These are phyloP conservation scores for Kitagawia praeruptora DNA, from an alignment of 129 eudicot genomes.

Conservation along the genomic window DNA sequence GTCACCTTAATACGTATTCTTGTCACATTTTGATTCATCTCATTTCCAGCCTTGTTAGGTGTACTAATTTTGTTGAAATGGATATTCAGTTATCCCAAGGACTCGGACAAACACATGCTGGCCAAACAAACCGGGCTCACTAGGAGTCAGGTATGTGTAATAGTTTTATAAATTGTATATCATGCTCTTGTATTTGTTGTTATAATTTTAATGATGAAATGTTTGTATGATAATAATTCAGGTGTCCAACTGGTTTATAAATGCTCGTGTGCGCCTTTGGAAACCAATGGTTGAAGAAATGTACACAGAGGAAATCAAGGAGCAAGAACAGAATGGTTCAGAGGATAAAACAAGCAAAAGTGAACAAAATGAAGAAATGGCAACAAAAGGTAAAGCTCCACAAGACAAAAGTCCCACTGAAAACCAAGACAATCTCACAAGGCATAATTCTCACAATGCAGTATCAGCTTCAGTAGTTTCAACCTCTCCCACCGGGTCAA, in stretches of 20 bases:
- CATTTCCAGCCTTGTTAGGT: no score
- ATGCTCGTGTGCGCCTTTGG: slow-evolving; percentile 91
- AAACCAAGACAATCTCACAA: slow-evolving; percentile 30
- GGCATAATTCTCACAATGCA: slow-evolving; percentile 15
- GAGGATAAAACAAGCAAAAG: slow-evolving; percentile 44
- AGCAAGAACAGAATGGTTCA: slow-evolving; percentile 51
- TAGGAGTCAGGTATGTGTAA: slow-evolving; percentile 11
- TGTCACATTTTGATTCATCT: not conserved
- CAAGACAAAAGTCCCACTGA: slow-evolving; percentile 30
- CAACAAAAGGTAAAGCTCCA: slow-evolving; percentile 26
- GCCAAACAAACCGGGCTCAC: slow-evolving; percentile 18
- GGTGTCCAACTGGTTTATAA: slow-evolving; percentile 96
- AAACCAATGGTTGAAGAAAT: slow-evolving; percentile 96
- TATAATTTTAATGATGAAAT: not conserved
- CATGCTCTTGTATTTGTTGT: not conserved
- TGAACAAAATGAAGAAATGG: slow-evolving; percentile 39
- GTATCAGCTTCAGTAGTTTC: slow-evolving; percentile 33
- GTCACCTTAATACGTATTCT: not conserved
- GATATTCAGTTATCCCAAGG: slow-evolving; percentile 12
- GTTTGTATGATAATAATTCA: slow-evolving; percentile 1
- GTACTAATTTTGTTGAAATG: not conserved
- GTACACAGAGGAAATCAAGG: slow-evolving; percentile 82
- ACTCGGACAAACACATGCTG: slow-evolving; percentile 15
- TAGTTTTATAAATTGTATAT: not conserved
- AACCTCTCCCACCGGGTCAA: slow-evolving; percentile 23